phyloP scores from a whole-genome alignment of 352 stramenopile genomes.

The Phytophthora lateralis region DNA sequence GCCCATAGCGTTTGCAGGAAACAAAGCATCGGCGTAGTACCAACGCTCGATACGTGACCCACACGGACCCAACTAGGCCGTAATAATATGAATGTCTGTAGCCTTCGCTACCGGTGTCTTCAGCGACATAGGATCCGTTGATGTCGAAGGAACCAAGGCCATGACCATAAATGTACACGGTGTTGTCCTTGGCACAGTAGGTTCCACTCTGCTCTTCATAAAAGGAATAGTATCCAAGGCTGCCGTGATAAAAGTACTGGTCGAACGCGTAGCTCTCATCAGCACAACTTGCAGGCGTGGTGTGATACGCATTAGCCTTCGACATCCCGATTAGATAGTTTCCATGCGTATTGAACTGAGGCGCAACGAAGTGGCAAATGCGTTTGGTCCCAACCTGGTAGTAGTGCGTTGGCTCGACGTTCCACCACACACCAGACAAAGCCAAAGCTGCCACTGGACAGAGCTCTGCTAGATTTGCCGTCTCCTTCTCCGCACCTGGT shows the following conservation, averaged over 20 bases:
- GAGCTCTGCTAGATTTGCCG: not conserved
- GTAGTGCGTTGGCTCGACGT: slow-evolving; percentile 24
- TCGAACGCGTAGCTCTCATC: slow-evolving; percentile 16
- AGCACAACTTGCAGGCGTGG: slow-evolving; percentile 13
- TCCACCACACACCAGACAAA: slow-evolving; percentile 22
- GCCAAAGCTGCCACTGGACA: slow-evolving; percentile 17
- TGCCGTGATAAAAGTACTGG: slow-evolving; percentile 22
- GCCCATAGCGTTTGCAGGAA: slow-evolving; percentile 2
- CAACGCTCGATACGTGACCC: slow-evolving; percentile 27
- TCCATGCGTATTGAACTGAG: slow-evolving; percentile 23
- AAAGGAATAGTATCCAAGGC: slow-evolving; percentile 2
- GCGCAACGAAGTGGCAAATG: slow-evolving; percentile 27
- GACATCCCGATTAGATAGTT: slow-evolving; percentile 13
- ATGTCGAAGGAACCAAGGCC: slow-evolving; percentile 3
- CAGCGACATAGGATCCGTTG: not conserved
- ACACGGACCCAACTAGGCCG: not conserved
- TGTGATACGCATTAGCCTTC: slow-evolving; percentile 1
- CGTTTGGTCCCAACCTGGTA: not conserved
- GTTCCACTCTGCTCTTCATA: slow-evolving; percentile 10
- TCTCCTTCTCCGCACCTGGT: not conserved
- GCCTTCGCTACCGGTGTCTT: not conserved
- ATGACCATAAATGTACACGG: not conserved
- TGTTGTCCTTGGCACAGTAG: slow-evolving; percentile 1
- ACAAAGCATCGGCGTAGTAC: slow-evolving; percentile 2
- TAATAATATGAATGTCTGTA: slow-evolving; percentile 2